Base-by-base conservation (phyloP, 371 early-diverging fungal genomes). In the Mucor irregularis region DNA sequence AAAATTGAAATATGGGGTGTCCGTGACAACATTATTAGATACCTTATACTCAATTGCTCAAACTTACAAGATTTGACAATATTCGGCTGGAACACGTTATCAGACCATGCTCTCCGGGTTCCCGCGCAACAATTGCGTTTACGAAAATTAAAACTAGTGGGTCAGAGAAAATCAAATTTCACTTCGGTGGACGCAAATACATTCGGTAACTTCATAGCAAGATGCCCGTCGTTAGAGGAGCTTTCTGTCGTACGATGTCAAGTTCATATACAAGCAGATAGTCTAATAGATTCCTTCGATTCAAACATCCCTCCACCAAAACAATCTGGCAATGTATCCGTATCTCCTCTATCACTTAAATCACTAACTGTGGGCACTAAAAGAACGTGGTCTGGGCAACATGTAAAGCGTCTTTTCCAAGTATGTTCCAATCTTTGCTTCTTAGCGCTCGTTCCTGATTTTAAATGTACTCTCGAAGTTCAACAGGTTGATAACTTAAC, bases 21-120 rank as follows among this genome's bases (percentile, higher is more conserved):
- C 1, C 72, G 72, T 47, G 75, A 75, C 53, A 61, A 46, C 53
- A 61, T 75, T 45, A 57, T 71, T 11, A 62, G 57, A 8, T 75
- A 62, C 22, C 44, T 75, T n/a, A 37, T 71, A 5, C 13, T 43
- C 5, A 35, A 62, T 25, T 75, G 75, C 40, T 19, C 19, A 5
- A 13, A 58, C 0, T 49, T 71, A 9, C 19, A 59, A 44, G 62
- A 59, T 17, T 38, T 75, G 7, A 65, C 71, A 2, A 13, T 71
- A 0, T 68, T 53, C 17, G 72, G 75, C 7, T 71, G 75, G 72
- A 49, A 58, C 1, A 71, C 72, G 0, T 50, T 75, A 21, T 75
- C 75, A 2, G 64, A 69, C 25, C 69, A 75, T 34, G 66, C 75
- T 0, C 64, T 75, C 47, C 31, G 50, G 19, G 17, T 55, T 2